These are phyloP conservation scores for Lasiodiplodia sp. DNA, from an alignment of 2,329 filamentous ascomycete species.

Conservation along the genomic window DNA sequence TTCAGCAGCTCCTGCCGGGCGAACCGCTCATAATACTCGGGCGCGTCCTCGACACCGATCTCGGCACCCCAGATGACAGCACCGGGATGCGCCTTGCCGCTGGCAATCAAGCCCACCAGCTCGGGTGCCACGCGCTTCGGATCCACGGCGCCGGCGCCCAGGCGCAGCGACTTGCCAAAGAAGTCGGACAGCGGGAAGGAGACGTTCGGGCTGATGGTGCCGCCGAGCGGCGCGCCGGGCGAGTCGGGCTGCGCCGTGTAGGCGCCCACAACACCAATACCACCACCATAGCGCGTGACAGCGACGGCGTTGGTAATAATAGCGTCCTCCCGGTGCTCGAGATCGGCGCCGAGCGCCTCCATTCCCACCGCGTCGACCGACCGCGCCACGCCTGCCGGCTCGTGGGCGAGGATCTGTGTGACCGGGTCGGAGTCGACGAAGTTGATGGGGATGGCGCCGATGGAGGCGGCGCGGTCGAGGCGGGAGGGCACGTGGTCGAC, in stretches of 20 bases:
- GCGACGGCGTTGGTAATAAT: conserved; percentile 40
- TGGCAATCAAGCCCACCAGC: conserved; percentile 33
- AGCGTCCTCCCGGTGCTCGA: conserved; percentile 34
- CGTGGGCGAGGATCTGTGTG: conserved; percentile 31
- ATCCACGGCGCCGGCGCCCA: conserved; percentile 32
- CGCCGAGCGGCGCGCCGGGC: conserved; percentile 22
- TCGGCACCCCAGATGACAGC: conserved; percentile 32
- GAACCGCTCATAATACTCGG: conserved; percentile 35
- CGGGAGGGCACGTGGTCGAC: conserved; percentile 33
- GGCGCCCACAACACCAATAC: conserved; percentile 41
- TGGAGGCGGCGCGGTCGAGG: conserved; percentile 30
- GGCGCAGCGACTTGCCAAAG: conserved; percentile 31
- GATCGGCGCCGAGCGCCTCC: conserved; percentile 33
- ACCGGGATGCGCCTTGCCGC: conserved; percentile 33
- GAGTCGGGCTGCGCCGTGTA: conserved; percentile 29
- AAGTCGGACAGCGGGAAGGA: conserved; percentile 31
- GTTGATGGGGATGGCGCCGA: conserved; percentile 34
- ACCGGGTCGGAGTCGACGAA: conserved; percentile 33
- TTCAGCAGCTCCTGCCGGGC: conserved; percentile 34
- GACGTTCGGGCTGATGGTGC: conserved; percentile 21
- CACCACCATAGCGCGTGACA: conserved; percentile 39
- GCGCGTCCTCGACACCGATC: conserved; percentile 36
- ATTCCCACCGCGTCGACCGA: conserved; percentile 31
- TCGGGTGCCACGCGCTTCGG: conserved; percentile 29
- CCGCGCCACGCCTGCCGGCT: conserved; percentile 32